These are phyloP conservation scores for Hymenoscyphus infarciens DNA, from an alignment of 2,329 filamentous ascomycete species.

Conservation along the genomic window DNA sequence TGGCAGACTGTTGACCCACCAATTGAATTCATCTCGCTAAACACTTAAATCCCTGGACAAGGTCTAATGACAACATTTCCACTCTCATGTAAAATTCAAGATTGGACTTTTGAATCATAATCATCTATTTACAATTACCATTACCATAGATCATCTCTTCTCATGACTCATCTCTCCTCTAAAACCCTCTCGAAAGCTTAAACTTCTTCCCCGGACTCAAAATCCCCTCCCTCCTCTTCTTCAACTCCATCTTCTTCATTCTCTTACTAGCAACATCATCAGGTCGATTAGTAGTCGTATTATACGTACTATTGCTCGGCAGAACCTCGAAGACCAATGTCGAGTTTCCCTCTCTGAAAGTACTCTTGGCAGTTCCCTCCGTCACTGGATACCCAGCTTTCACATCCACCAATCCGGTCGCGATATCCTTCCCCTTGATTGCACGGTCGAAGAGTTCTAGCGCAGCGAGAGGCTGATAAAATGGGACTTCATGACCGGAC, in stretches of 20 bases:
- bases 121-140: no score
- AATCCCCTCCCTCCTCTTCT: background rate
- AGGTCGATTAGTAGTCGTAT: constrained; percentile 42
- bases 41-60: no score
- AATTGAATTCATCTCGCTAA: no score
- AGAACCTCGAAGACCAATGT: constrained; percentile 44
- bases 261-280: constrained; percentile 23
- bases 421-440: constrained; percentile 48
- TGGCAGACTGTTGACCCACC: no score
- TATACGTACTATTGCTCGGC: constrained; percentile 45
- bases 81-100: no score
- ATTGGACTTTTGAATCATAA: no score
- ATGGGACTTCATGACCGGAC: constrained; percentile 51
- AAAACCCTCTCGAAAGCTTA: background rate
- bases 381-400: constrained; percentile 27
- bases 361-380: constrained; percentile 24
- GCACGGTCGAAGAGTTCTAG: constrained; percentile 50
- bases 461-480: constrained; percentile 50
- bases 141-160: no score
- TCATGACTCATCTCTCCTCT: background rate
- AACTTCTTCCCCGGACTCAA: constrained; percentile 6
- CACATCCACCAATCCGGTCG: constrained; percentile 48
- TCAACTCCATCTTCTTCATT: constrained; percentile 3
- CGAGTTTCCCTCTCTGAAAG: constrained; percentile 29
- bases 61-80: no score